Evolutionary conservation across 1,284 basidiomycete species (phyloP).

Genomic region (Clitocybe nebularis): DNA sequence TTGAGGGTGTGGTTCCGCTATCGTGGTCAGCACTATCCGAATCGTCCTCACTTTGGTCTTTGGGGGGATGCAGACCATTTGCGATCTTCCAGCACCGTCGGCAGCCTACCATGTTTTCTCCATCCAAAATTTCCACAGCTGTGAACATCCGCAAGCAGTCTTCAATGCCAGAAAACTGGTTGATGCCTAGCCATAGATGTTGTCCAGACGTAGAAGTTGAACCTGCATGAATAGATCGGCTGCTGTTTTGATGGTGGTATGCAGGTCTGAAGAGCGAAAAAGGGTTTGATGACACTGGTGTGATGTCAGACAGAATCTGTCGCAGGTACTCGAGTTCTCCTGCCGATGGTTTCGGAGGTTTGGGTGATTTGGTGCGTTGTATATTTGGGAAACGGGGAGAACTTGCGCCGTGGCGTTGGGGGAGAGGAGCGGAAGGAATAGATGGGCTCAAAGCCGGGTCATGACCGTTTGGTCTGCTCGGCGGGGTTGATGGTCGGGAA

Average conservation of each 20-base stretch:
- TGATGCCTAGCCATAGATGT: conserved; percentile 46
- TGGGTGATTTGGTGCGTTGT: conserved; percentile 35
- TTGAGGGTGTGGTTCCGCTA: conserved; percentile 5
- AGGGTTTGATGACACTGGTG: conserved; percentile 27
- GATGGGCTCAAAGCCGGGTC: conserved; percentile 10
- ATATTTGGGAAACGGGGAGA: conserved; percentile 13
- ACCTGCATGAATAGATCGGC: conserved; percentile 14
- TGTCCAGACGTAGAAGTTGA: conserved; percentile 24
- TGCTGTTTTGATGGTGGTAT: conserved; percentile 22
- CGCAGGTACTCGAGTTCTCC: conserved; percentile 63
- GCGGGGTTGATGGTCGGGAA: conserved; percentile 13
- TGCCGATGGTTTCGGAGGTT: conserved; percentile 46
- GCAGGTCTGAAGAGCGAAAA: conserved; percentile 44
- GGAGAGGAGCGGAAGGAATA: conserved; percentile 14
- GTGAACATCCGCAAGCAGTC: conserved; percentile 85
- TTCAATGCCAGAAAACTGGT: conserved; percentile 55
- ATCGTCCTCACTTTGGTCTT: conserved; percentile 32
- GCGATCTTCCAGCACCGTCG: conserved; percentile 89
- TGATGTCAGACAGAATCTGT: conserved; percentile 60
- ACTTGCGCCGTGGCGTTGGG: conserved; percentile 10
- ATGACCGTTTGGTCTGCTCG: conserved; percentile 5
- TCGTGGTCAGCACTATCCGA: conserved; percentile 26
- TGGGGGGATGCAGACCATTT: conserved; percentile 50
- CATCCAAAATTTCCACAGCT: conserved; percentile 85
- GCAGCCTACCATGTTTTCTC: conserved; percentile 92